Percentiles rank a stretch among this genome's conserved stretches.
Evolutionary conservation across 108 stramenopile species (phyloP).

Genomic region (Seminavis robusta): DNA sequence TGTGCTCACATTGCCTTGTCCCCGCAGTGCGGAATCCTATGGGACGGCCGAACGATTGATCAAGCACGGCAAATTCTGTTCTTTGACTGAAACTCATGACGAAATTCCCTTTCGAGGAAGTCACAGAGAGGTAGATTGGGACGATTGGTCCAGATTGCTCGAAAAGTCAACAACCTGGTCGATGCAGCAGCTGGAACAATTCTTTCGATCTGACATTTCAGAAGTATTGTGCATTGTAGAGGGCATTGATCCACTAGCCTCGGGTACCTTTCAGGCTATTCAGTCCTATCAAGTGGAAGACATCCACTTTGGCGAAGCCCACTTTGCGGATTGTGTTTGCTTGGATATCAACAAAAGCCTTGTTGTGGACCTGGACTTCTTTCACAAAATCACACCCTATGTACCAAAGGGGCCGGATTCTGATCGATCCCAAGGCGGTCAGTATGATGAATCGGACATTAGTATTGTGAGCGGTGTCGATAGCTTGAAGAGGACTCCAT

Average conservation of each 20-base stretch:
- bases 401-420: too few species aligned
- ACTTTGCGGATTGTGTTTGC: conserved; percentile 4
- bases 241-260: conserved; percentile 58
- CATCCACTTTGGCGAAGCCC: conserved; percentile 46
- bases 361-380: conserved; percentile 6
- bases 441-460: too few species aligned
- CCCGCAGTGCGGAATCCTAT: conserved; percentile 56
- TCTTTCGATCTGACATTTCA: conserved; percentile 26
- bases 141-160: too few species aligned
- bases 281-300: conserved; percentile 80
- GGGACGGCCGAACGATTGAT: conserved; percentile 46
- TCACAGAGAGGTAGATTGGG: too few species aligned
- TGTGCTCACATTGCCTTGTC: too few species aligned
- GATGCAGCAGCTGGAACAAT: conserved; percentile 1
- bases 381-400: conserved; percentile 15
- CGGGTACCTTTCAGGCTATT: conserved; percentile 73
- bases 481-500: too few species aligned
- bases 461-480: too few species aligned
- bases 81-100: conserved; percentile 45
- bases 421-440: too few species aligned
- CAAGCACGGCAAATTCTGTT: conserved; percentile 48
- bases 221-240: conserved; percentile 72
- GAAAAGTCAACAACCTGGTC: too few species aligned
- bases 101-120: conserved; percentile 34
- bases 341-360: not conserved